A percentile compares a stretch with the other conserved stretches of the same genome.
Evolutionary conservation across 1,284 basidiomycete genomes (phyloP).

Genomic region (Nidula niveotomentosa): DNA sequence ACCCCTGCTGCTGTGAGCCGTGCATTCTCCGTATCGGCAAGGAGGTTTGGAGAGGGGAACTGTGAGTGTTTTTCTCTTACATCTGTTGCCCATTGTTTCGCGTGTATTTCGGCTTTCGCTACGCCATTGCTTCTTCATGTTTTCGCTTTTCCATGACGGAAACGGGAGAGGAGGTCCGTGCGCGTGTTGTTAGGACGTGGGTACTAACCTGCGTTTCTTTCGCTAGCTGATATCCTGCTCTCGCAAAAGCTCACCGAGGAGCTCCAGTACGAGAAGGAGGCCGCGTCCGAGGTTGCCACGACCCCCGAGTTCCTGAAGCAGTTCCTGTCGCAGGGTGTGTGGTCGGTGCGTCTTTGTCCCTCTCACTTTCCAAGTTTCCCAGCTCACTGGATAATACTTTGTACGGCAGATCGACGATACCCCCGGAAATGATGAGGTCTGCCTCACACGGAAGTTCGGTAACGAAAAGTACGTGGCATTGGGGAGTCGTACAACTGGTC

Average conservation of each 20-base stretch:
- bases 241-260: slow-evolving; percentile 81
- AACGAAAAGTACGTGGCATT: slow-evolving; percentile 74
- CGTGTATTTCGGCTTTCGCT: not conserved
- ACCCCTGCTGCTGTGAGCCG: slow-evolving; percentile 21
- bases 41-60: slow-evolving; percentile 58
- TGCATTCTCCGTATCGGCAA: slow-evolving; percentile 57
- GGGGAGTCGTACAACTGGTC: not conserved
- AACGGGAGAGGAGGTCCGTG: too few species aligned
- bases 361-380: slow-evolving; percentile 2
- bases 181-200: too few species aligned
- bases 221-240: slow-evolving; percentile 70
- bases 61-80: slow-evolving; percentile 39
- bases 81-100: not conserved
- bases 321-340: slow-evolving; percentile 77
- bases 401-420: slow-evolving; percentile 68
- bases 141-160: too few species aligned
- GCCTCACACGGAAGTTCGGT: slow-evolving; percentile 82
- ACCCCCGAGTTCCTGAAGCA: slow-evolving; percentile 76
- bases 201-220: not conserved
- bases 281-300: slow-evolving; percentile 35
- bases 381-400: not conserved
- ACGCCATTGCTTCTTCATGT: not conserved
- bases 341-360: slow-evolving; percentile 53
- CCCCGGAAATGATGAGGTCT: slow-evolving; percentile 81
- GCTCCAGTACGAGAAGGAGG: slow-evolving; percentile 82